Conservation (phyloP, 352 stramenopile genomes). For the Phytophthora sojae region DNA sequence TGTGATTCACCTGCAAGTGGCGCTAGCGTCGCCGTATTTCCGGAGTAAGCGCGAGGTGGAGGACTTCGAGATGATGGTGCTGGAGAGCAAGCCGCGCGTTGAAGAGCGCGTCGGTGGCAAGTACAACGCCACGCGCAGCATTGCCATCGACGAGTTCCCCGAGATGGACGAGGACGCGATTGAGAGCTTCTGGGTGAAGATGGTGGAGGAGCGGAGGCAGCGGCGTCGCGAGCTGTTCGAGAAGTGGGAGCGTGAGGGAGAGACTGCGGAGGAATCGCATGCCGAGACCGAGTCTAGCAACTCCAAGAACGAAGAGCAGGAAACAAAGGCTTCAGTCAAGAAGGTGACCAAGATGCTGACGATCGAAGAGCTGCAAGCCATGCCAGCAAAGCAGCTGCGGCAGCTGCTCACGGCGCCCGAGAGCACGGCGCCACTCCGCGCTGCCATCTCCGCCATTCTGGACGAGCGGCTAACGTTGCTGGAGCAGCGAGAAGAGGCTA, state of each 20-base stretch:
- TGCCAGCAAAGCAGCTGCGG: constrained; percentile 63
- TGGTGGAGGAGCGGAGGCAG: constrained; percentile 59
- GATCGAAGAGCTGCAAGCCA: constrained; percentile 48
- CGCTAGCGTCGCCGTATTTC: constrained; percentile 78
- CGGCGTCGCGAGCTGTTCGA: constrained; percentile 57
- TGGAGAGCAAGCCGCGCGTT: constrained; percentile 60
- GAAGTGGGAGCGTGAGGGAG: constrained; percentile 45
- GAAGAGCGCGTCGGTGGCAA: constrained; percentile 22
- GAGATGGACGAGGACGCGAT: constrained; percentile 86
- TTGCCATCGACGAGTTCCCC: constrained; percentile 88
- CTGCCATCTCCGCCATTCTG: constrained; percentile 54
- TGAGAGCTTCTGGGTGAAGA: constrained; percentile 79
- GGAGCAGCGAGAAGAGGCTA: constrained; percentile 36
- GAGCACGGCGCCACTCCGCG: constrained; percentile 46
- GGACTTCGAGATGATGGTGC: constrained; percentile 79
- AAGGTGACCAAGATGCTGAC: constrained; percentile 53
- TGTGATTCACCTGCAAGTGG: constrained; percentile 73
- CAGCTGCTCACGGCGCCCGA: constrained; percentile 42
- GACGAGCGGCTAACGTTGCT: constrained; percentile 58
- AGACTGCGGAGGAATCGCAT: constrained; percentile 3
- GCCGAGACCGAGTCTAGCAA: background rate
- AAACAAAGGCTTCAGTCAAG: background rate
- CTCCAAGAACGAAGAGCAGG: background rate
- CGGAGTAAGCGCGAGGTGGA: constrained; percentile 60
- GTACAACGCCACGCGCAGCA: constrained; percentile 53